Base-by-base conservation (phyloP, 805 yeast species). In the Pachysolen tannophilus region DNA sequence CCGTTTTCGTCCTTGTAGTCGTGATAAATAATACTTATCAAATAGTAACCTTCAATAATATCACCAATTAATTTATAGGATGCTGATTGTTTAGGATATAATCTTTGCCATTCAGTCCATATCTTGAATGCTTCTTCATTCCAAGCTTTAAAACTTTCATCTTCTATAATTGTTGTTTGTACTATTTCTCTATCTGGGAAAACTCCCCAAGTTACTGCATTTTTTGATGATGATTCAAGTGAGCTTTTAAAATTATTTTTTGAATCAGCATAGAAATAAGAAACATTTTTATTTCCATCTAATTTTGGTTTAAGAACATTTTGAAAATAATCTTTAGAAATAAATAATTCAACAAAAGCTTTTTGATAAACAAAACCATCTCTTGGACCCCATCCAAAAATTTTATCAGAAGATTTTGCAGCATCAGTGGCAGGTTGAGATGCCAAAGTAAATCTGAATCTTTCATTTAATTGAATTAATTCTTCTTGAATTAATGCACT, bases 191-290 rank as follows among this genome's bases (percentile, higher is more conserved):
- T 75, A 56, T 80, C 80, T 6, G 94, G 94, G 68, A 92, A 90
- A 3, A 83, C 95, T 43, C 97, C 98, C 98, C 98, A 92, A 1
- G 98, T 92, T 7, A 92, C 94, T 19, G 92, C 95, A 43, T 79
- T 81, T 21, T 30, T 37, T 3, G 31, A 29, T 86, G 78, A 23
- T 60, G 65, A 1, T 63, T 53, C 1, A 65, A 64, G 50, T 80
- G 59, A 46, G 82, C 86, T 2, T 20, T 66, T 62, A 43, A 84
- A 77, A 8, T 57, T 48, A 1, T 79, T 80, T 6, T 59, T 47
- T 8, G 73, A 56, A 53, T 80, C 86, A 26, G 92, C 87, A 18
- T 75, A 69, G 54, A 82, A 90, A 57, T 78, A 90, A 15, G 88
- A 80, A 13, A 84, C 68, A 16, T 64, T 63, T n/a, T 67, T 66